These are phyloP conservation scores for Populus hybrid DNA, from an alignment of 441 rosid species.

Conservation along the genomic window DNA sequence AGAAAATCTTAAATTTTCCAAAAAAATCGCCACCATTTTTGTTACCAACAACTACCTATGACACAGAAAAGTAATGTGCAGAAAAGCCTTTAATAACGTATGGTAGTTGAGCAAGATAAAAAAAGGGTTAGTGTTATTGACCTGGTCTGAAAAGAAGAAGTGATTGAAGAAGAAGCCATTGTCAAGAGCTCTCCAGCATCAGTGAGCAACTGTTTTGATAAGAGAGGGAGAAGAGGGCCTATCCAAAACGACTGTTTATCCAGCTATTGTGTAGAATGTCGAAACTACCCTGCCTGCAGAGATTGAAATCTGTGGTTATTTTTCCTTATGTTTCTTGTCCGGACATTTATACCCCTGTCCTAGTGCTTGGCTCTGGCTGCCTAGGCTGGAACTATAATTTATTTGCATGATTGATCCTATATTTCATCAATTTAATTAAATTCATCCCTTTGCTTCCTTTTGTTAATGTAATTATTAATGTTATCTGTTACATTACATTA, in stretches of 20 bases:
- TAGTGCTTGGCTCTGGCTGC: not conserved
- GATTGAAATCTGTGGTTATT: constrained; percentile 23
- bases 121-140: constrained; percentile 3
- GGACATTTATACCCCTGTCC: not conserved
- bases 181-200: constrained; percentile 33
- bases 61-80: not conserved
- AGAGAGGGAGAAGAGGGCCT: not conserved
- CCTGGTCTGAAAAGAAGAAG: constrained; percentile 64
- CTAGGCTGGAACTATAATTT: not conserved
- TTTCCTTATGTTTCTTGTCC: not conserved
- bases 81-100: not conserved
- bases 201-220: not conserved
- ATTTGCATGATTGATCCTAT: not conserved
- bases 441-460: not conserved
- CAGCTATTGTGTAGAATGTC: not conserved
- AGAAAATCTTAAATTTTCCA: not conserved
- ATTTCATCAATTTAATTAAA: too few relatives aligned
- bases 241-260: constrained; percentile 8
- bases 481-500: too few relatives aligned
- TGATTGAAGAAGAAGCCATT: constrained; percentile 69
- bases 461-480: not conserved
- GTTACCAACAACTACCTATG: not conserved
- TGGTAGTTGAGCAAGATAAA: not conserved
- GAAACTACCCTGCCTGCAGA: constrained; percentile 18
- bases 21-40: not conserved